Base-by-base conservation (phyloP, 208 protist genomes). In the Leishmania martiniquensis region DNA sequence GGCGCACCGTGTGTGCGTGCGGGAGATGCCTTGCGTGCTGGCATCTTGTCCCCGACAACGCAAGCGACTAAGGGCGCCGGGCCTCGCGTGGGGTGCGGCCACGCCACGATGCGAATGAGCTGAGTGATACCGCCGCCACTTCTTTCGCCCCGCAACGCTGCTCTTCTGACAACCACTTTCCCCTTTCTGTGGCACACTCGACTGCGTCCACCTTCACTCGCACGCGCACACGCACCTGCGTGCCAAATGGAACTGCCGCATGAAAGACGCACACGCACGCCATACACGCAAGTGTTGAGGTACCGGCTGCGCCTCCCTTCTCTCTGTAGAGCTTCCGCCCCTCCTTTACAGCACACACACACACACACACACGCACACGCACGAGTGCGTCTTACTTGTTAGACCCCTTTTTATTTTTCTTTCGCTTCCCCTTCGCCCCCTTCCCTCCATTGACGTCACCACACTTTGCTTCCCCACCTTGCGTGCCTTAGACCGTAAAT, bases 301-400 rank as follows among this genome's bases (percentile, higher is more conserved):
- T 25, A 34, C n/a, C 5, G 15, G 22, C 34, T 10, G 15, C 29
- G 12, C 10, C 15, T 1, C 45, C 13, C 7, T 42, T 13, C n/a
- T 25, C 17, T 55, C 45, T n/a, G n/a, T n/a, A n/a, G n/a, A n/a
- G 15, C 25, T 7, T 25, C 1, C 9, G 7, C n/a, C 15, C 10
- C 0, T 44, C 20, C 42, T 17, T 72, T 39, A 3, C 13, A 29
- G 3, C 62, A 47, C 63, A 34, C 62, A 45, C 62, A 67, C 34
- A 4, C 39, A 70, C 66, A 70, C 5, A 52, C 20, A 37, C 66
- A 0, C 66, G 20, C 45, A 42, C 67, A 1, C 67, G 12, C 67
- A 52, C 0, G 47, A 15, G 59, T 55, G 22, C 55, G 57, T 52
- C 45, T 80, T 74, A 69, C 34, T 49, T 69, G 49, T 68, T 82